Evolutionary conservation across 441 rosid species (phyloP).

Genomic region (Gossypium lobatum): DNA sequence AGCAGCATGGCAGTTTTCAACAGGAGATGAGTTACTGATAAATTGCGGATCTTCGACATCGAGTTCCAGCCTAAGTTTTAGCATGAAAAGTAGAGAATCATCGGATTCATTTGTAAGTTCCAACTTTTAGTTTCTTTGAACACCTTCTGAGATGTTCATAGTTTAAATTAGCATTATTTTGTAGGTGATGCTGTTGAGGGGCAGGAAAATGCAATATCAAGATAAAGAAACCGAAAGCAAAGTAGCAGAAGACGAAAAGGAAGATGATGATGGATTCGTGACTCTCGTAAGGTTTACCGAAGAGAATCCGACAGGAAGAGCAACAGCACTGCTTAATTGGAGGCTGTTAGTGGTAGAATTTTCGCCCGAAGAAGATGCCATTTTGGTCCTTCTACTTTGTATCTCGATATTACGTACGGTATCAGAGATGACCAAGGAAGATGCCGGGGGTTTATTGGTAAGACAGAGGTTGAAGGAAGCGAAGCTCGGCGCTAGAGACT

Average conservation of each 20-base stretch:
- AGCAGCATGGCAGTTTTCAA: conserved; percentile 66
- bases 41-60: conserved; percentile 39
- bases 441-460: conserved; percentile 51
- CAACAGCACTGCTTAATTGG: conserved; percentile 81
- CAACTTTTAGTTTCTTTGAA: not conserved
- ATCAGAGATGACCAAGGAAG: conserved; percentile 57
- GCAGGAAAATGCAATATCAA: conserved; percentile 59
- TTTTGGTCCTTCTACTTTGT: conserved; percentile 52
- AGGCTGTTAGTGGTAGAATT: conserved; percentile 55
- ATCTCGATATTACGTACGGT: conserved; percentile 59
- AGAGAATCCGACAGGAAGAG: conserved; percentile 58
- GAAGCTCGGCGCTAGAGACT: conserved; percentile 53
- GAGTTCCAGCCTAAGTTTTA: conserved; percentile 29
- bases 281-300: conserved; percentile 57
- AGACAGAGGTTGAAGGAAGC: conserved; percentile 67
- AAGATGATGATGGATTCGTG: conserved; percentile 36
- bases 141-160: not conserved
- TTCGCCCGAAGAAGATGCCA: conserved; percentile 70
- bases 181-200: conserved; percentile 55
- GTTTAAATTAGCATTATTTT: not conserved
- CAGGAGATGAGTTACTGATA: conserved; percentile 63
- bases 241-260: not conserved
- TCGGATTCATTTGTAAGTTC: conserved; percentile 39
- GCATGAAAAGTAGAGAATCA: conserved; percentile 32
- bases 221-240: conserved; percentile 6